Conservation (phyloP, 2,329 filamentous ascomycete species). For the Colletotrichum kahawae region DNA sequence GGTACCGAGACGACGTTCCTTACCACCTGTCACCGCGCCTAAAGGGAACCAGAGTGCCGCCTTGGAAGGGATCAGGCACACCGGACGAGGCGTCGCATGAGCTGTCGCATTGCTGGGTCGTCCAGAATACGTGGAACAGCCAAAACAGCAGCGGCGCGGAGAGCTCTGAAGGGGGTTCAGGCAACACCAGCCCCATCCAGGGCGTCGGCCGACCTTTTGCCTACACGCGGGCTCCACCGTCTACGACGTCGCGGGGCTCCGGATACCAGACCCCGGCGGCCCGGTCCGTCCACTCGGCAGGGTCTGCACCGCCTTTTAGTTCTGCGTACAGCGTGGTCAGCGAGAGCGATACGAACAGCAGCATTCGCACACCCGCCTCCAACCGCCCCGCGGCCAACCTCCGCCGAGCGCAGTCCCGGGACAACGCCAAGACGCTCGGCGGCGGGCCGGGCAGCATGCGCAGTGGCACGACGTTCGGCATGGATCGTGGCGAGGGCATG, state of each 20-base stretch:
- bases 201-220: background rate
- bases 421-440: slow-evolving; percentile 13
- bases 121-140: slow-evolving; percentile 44
- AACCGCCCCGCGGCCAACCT: slow-evolving; percentile 6
- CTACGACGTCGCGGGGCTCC: slow-evolving; percentile 22
- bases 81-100: slow-evolving; percentile 50
- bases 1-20: slow-evolving; percentile 55
- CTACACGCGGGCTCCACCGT: slow-evolving; percentile 31
- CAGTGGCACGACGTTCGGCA: slow-evolving; percentile 21
- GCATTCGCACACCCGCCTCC: slow-evolving; percentile 27
- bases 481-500: slow-evolving; percentile 29
- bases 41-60: slow-evolving; percentile 54
- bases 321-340: slow-evolving; percentile 33
- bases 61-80: slow-evolving; percentile 51
- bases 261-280: slow-evolving; percentile 21
- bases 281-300: slow-evolving; percentile 26
- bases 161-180: slow-evolving; percentile 27
- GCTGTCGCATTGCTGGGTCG: slow-evolving; percentile 58
- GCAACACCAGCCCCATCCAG: slow-evolving; percentile 26
- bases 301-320: slow-evolving; percentile 27
- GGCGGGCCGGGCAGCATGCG: slow-evolving; percentile 8
- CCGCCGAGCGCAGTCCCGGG: slow-evolving; percentile 20
- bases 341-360: slow-evolving; percentile 32
- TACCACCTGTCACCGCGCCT: slow-evolving; percentile 64
- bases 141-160: slow-evolving; percentile 30